Conservation (phyloP, 495 filamentous ascomycete genomes). For the Neurospora sp. region DNA sequence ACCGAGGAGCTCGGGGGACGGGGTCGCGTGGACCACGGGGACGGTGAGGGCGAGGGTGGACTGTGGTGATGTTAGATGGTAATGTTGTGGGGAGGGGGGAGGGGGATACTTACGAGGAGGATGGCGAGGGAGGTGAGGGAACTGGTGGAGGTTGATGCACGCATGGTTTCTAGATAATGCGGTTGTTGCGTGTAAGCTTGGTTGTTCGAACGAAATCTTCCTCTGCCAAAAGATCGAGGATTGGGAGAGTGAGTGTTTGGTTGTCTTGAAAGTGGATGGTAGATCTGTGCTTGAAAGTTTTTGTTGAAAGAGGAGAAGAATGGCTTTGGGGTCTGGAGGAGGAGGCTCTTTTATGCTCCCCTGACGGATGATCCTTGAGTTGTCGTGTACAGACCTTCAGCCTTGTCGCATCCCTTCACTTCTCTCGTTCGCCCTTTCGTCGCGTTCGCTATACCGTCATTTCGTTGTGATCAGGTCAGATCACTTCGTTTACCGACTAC, state of each 20-base stretch:
- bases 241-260: not conserved
- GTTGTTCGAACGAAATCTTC: not conserved
- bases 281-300: too few relatives aligned
- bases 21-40: not conserved
- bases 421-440: too few relatives aligned
- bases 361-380: too few relatives aligned
- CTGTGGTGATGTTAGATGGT: not conserved
- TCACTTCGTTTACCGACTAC: too few relatives aligned
- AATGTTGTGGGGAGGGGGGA: not conserved
- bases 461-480: too few relatives aligned
- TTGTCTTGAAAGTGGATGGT: too few relatives aligned
- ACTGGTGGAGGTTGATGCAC: not conserved
- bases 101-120: not conserved
- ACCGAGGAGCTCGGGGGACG: not conserved
- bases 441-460: too few relatives aligned
- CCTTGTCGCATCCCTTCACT: too few relatives aligned
- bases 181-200: not conserved
- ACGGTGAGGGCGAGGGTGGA: not conserved
- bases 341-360: too few relatives aligned
- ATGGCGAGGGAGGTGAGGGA: not conserved
- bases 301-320: too few relatives aligned
- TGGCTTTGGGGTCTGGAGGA: too few relatives aligned
- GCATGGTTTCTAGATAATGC: not conserved
- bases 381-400: too few relatives aligned
- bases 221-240: not conserved